Evolutionary conservation across 352 stramenopile genomes (phyloP), one percentile per base, ranked within the genome.

Genomic region (Peronospora belbahrii): DNA sequence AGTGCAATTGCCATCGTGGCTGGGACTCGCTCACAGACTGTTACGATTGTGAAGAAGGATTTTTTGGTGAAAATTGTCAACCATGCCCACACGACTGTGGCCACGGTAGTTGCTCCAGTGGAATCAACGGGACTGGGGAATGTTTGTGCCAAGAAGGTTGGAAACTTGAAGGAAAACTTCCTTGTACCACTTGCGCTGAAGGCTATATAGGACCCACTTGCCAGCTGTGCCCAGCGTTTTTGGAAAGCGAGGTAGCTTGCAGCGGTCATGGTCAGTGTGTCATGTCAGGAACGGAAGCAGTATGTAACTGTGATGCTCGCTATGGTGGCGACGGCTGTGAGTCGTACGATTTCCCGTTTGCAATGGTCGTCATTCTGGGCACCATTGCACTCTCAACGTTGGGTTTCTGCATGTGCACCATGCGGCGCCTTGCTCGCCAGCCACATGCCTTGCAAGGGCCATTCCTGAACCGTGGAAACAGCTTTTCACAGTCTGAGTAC

Each of bases 381-480:
- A 85, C 62, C 6, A 87, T 93, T 35, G 81, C 78, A 8, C 48
- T 93, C 4, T 89, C 81, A 28, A 89, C 81, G 17, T 59, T 90
- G 13, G 79, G 81, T 13, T 84, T 93, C 45, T 93, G 78, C 23
- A 93, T 93, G 81, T 90, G 78, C 48, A 85, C 79, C 6, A 93
- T 93, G 81, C 74, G 78, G 3, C 67, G 71, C 1, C 59, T 93
- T 6, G 81, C 81, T 14, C 74, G 78, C 4, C 78, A 90, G 42
- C 74, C 78, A 20, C 74, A 82, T 13, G 48, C 73, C 19, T 31
- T 73, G 19, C 56, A 67, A 10, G 63, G 63, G 4, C 59, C 56
- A 22, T 79, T 71, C 44, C 47, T 79, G 5, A 71, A 72, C 15
- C 71, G 70, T 32, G 75, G 74, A 37, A 77, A 74, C 38, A 89